Evolutionary conservation across 805 yeast genomes (phyloP), one percentile per base, ranked within the genome.

Genomic region (Teunomyces aglyptinius): DNA sequence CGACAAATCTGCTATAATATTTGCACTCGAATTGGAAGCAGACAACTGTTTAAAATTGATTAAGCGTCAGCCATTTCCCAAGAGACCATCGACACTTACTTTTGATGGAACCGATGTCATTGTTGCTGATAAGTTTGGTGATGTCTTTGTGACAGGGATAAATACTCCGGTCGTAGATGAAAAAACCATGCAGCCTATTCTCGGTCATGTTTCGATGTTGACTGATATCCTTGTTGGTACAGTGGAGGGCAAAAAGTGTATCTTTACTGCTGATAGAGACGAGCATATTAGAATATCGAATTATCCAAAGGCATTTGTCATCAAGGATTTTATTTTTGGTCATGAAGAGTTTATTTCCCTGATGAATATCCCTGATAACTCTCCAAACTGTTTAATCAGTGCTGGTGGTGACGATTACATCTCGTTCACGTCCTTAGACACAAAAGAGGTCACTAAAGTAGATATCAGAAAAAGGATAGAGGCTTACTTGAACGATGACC

Each of bases 121-220:
- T 2, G 77, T 91, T 19, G 97, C 96, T 16, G 99, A 94, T 64
- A 94, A 94, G 70, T 94, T 92, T 61, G 99, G 99, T 41, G 99
- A 94, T 66, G 97, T 90, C 5, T 94, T 88, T 63, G 64, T 76
- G 1, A 71, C 89, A 32, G 68, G 76, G 2, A 66, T 82, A 24
- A 68, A 68, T 18, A 60, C 57, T 0, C 56, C 76, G 1, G 63
- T 68, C 1, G 44, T 22, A 36, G 74, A 75, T 3, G 79, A 77
- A 39, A 63, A 80, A 38, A 43, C 52, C 1, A 56, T 71, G 43
- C 77, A 71, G 32, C 97, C 97, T 2, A 75, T 92, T 5, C 69
- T 92, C 45, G 99, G 99, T 6, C 99, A 94, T 66, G 98, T 94
- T 4, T 91, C 97, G 2, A 89, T 94, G 97, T 77, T 94, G 50